phyloP scores from a whole-genome alignment of 768 basidiomycete genomes.

The Russula dissimulans region DNA sequence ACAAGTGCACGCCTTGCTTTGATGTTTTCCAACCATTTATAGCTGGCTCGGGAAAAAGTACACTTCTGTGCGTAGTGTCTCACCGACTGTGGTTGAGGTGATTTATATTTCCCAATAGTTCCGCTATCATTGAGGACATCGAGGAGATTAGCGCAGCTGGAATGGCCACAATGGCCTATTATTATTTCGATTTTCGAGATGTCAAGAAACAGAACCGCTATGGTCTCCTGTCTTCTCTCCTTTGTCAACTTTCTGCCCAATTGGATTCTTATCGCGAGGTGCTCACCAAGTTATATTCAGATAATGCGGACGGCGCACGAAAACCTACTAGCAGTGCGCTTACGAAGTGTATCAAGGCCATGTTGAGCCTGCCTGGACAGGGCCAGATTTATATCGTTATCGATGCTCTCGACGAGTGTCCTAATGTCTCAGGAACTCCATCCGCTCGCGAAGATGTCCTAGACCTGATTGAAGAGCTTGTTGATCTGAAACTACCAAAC shows the following conservation, averaged over 20 bases:
- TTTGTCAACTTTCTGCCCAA: background rate
- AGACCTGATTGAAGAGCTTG: background rate
- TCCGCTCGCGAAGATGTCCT: background rate
- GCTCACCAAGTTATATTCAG: background rate
- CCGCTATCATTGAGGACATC: background rate
- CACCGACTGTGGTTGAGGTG: too few relatives aligned
- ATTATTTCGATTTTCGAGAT: background rate
- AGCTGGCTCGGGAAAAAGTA: constrained; percentile 1
- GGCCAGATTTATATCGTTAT: background rate
- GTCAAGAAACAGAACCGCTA: background rate
- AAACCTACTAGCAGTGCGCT: background rate
- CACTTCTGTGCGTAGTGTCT: background rate
- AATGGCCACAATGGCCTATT: background rate
- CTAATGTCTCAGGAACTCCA: background rate
- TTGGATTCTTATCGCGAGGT: background rate
- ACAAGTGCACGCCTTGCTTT: fast-evolving
- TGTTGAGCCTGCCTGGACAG: background rate
- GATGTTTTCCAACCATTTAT: background rate
- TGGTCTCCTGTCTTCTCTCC: background rate
- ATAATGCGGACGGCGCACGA: background rate
- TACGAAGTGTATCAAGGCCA: background rate
- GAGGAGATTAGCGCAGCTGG: background rate
- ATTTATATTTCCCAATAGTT: background rate
- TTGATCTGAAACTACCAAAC: background rate
- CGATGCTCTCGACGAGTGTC: background rate